Evolutionary conservation across 257 asterid genomes (phyloP), one percentile per base, ranked within the genome.

Genomic region (Jaltomata sinuosa): DNA sequence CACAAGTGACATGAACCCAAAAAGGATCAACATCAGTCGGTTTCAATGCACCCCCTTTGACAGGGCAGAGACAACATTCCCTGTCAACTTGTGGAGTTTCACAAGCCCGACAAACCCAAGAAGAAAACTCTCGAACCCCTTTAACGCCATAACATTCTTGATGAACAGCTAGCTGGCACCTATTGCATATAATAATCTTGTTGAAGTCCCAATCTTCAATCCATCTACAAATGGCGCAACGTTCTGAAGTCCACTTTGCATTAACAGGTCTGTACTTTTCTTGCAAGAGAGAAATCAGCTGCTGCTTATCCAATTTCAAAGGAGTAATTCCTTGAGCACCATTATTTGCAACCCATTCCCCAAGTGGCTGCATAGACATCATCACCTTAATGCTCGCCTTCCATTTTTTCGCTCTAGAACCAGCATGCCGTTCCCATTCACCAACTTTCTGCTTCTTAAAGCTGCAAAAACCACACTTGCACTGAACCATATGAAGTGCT

Each of bases 381-480:
- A 40, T 81, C 25, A 81, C 74, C n/a, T 61, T 81, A 57, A 81
- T 81, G 2, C 84, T 81, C 29, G 38, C 84, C 59, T 81, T 81
- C 84, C 84, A 81, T 9, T 81, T 81, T 42, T 81, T 81, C 16
- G 84, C 84, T 22, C 78, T 61, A 59, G 84, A 81, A 27, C 84
- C 84, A 47, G 84, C 84, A 31, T 81, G 84, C 27, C 29, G 34
- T 42, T 81, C 84, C 76, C 76, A 81, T 57, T 81, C 84, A 21
- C 77, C 61, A 16, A 81, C 84, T 42, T 36, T 81, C 61, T 14
- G 25, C 40, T 81, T 81, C 84, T 61, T 81, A 19, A 4, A 1
- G 3, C 40, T 36, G 27, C 84, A 81, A 8, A 59, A 38, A 36
- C 57, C 57, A 29, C 84, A 81, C 61, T 34, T 65, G 11, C 84